Conservation (phyloP, 2,329 filamentous ascomycete genomes). For the Penicillium sp. region DNA sequence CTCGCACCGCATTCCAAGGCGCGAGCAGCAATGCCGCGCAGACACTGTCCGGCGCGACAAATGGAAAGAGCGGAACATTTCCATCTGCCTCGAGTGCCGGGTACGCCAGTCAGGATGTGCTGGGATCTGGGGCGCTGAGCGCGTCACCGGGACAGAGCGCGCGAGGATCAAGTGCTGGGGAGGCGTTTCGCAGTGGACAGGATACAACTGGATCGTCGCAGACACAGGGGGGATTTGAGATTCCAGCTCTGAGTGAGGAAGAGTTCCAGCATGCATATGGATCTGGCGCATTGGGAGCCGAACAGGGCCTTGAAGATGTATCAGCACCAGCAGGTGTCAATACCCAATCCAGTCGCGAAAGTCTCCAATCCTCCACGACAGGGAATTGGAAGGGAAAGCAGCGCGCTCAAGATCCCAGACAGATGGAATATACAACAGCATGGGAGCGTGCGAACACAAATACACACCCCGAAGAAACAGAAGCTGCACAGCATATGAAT, state of each 20-base stretch:
- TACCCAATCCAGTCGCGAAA: not conserved
- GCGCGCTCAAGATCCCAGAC: conserved; percentile 12
- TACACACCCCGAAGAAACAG: not conserved
- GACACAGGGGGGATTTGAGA: conserved; percentile 4
- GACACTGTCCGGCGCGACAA: conserved; percentile 20
- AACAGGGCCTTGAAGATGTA: not conserved
- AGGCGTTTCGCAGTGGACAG: not conserved
- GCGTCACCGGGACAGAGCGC: not conserved
- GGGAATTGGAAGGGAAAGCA: conserved; percentile 23
- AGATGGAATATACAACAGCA: conserved; percentile 19
- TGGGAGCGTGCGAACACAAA: conserved; percentile 21
- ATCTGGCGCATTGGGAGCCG: not conserved
- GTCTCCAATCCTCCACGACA: conserved; percentile 12
- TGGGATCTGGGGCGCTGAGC: not conserved
- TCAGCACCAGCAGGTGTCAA: not conserved
- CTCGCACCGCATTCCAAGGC: conserved; percentile 29
- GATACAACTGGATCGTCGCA: not conserved
- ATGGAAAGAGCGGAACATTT: conserved; percentile 14
- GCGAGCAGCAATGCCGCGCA: conserved; percentile 15
- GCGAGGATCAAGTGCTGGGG: not conserved
- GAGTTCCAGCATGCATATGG: conserved; percentile 20
- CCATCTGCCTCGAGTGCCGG: not conserved
- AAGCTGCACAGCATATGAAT: not conserved
- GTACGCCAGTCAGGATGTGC: not conserved
- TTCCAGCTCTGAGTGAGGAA: conserved; percentile 19